Conservation (phyloP, 2,329 filamentous ascomycete genomes). For the Ophiostoma sp. region DNA sequence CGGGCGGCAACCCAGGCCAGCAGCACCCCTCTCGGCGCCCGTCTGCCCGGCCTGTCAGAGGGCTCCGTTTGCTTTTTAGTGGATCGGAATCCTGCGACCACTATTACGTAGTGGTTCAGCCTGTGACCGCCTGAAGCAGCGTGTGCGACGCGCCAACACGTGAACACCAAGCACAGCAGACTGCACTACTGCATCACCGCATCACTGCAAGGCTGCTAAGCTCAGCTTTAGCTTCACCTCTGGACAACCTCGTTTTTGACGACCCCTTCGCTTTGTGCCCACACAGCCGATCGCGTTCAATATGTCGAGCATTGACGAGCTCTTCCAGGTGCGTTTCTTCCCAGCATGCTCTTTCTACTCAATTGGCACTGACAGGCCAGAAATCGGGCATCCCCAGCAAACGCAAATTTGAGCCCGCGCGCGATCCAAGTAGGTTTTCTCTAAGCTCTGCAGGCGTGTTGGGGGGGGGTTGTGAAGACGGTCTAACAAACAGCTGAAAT, state of each 20-base stretch:
- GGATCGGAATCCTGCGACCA: neutral
- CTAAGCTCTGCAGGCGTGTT: neutral
- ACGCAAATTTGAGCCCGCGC: conserved; percentile 56
- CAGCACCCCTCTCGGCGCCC: no score
- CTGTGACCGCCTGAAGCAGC: neutral
- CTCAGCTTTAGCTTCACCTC: conserved; percentile 11
- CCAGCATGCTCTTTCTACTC: neutral
- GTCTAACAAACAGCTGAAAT: conserved; percentile 45
- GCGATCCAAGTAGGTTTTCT: conserved; percentile 53
- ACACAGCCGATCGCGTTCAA: conserved; percentile 17
- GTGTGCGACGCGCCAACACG: conserved; percentile 5
- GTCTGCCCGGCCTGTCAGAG: neutral
- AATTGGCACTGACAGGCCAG: conserved; percentile 27
- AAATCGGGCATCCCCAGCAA: conserved; percentile 49
- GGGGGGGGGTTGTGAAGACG: no score
- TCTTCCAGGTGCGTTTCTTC: conserved; percentile 46
- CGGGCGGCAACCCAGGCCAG: neutral
- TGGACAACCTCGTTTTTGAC: neutral
- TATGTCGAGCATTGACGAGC: conserved; percentile 55
- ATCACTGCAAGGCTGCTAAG: neutral
- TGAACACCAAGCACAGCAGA: neutral
- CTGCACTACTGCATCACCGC: neutral
- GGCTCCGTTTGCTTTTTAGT: neutral
- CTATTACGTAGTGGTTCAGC: neutral
- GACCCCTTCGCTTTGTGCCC: neutral